These are phyloP conservation scores for Paralagenidium karlingii DNA, from an alignment of 352 stramenopile genomes.

Conservation along the genomic window DNA sequence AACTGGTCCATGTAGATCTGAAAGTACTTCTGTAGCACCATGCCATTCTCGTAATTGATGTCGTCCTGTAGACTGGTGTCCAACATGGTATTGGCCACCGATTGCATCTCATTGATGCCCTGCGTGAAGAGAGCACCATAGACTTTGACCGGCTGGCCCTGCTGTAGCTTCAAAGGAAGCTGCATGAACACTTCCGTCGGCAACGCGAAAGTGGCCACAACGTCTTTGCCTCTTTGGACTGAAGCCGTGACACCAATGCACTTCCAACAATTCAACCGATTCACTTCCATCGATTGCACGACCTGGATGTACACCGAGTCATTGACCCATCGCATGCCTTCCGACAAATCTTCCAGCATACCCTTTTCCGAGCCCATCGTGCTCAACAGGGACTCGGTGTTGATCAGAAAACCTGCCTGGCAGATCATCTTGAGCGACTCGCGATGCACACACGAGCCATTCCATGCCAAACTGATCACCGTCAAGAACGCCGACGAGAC, in stretches of 20 bases:
- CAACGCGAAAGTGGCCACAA: slow-evolving; percentile 61
- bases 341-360: slow-evolving; percentile 92
- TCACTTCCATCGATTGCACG: slow-evolving; percentile 30
- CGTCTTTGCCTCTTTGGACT: slow-evolving; percentile 28
- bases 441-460: slow-evolving; percentile 33
- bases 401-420: slow-evolving; percentile 77
- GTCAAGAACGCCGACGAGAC: slow-evolving; percentile 64
- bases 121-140: slow-evolving; percentile 80
- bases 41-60: slow-evolving; percentile 67
- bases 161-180: slow-evolving; percentile 44
- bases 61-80: slow-evolving; percentile 79
- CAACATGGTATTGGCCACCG: slow-evolving; percentile 77
- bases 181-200: slow-evolving; percentile 35
- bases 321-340: slow-evolving; percentile 78
- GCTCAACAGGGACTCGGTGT: slow-evolving; percentile 90
- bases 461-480: slow-evolving; percentile 42
- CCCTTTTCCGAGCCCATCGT: slow-evolving; percentile 90
- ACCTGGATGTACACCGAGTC: slow-evolving; percentile 68
- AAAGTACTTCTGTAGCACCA: slow-evolving; percentile 61
- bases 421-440: slow-evolving; percentile 52
- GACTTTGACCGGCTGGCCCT: slow-evolving; percentile 59
- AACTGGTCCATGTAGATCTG: slow-evolving; percentile 52
- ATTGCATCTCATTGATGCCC: slow-evolving; percentile 92
- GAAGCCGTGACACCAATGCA: slow-evolving; percentile 50
- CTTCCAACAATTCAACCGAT: slow-evolving; percentile 50